A percentile compares a stretch with the other conserved stretches of the same genome.
phyloP scores from a whole-genome alignment of 2,329 filamentous ascomycete species.

The Sporothrix humicola region DNA sequence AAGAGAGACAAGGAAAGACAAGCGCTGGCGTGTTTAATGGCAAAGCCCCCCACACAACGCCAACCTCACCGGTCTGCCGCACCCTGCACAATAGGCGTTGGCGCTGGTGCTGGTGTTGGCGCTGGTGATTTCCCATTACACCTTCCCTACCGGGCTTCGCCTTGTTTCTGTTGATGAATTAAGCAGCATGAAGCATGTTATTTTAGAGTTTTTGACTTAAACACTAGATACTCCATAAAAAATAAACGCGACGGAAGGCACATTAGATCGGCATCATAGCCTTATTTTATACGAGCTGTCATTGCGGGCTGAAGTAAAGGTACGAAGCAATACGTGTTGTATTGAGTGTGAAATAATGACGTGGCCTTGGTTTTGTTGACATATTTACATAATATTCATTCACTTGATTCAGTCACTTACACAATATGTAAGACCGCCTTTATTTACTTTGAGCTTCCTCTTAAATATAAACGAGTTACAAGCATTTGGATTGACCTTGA shows the following conservation, averaged over 20 bases:
- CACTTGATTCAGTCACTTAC: no score
- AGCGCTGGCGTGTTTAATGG: background rate
- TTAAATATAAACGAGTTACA: no score
- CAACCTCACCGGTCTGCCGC: background rate
- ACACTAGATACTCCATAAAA: background rate
- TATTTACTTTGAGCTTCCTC: no score
- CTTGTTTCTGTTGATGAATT: background rate
- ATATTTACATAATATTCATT: no score
- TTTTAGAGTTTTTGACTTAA: background rate
- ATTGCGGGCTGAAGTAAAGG: no score
- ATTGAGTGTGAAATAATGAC: no score
- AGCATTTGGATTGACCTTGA: no score
- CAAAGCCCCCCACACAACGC: slow-evolving; percentile 3
- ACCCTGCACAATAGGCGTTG: slow-evolving; percentile 1
- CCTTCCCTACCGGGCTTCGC: slow-evolving; percentile 9
- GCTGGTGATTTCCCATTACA: background rate
- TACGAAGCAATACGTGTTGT: no score
- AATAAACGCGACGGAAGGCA: background rate
- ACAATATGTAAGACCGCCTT: no score
- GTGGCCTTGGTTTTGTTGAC: no score
- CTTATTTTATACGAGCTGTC: background rate
- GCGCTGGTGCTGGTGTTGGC: background rate
- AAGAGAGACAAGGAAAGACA: background rate
- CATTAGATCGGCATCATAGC: background rate
- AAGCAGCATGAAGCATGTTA: background rate